Conservation (phyloP, 345 rosid genomes). For the Ailanthus altissimus region DNA sequence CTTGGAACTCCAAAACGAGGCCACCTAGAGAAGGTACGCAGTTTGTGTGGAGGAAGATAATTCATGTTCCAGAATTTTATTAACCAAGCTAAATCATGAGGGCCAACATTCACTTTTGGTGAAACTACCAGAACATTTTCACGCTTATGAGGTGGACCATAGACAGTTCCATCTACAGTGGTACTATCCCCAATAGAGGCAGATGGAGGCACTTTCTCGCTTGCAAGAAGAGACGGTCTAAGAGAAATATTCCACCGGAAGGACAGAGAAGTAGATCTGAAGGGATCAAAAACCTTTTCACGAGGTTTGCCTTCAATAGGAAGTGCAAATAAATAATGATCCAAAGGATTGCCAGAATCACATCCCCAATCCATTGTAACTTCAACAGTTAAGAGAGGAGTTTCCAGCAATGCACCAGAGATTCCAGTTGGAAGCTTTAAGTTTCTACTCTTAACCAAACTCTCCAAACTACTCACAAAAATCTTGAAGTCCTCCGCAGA, state of each 20-base stretch:
- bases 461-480: slow-evolving; percentile 83
- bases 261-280: slow-evolving; percentile 94
- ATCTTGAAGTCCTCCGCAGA: slow-evolving; percentile 81
- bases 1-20: slow-evolving; percentile 94
- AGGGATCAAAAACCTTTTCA: slow-evolving; percentile 85
- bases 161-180: slow-evolving; percentile 33
- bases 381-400: slow-evolving; percentile 77
- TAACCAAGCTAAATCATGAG: slow-evolving; percentile 97
- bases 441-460: slow-evolving; percentile 61
- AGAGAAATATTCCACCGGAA: slow-evolving; percentile 87
- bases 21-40: slow-evolving; percentile 87
- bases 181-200: slow-evolving; percentile 38
- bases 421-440: slow-evolving; percentile 57
- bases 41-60: slow-evolving; percentile 89
- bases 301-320: slow-evolving; percentile 83
- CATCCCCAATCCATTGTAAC: slow-evolving; percentile 95
- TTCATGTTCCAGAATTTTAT: slow-evolving; percentile 79
- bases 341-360: slow-evolving; percentile 80
- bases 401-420: slow-evolving; percentile 67
- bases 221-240: slow-evolving; percentile 47
- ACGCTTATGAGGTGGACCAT: slow-evolving; percentile 39
- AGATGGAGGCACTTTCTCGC: slow-evolving; percentile 45
- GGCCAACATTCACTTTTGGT: slow-evolving; percentile 78
- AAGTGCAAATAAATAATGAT: slow-evolving; percentile 90
- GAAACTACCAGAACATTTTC: slow-evolving; percentile 44